These are phyloP conservation scores for Blastobotrys raffinosifermentans DNA, from an alignment of 1,139 yeast species.

Conservation along the genomic window DNA sequence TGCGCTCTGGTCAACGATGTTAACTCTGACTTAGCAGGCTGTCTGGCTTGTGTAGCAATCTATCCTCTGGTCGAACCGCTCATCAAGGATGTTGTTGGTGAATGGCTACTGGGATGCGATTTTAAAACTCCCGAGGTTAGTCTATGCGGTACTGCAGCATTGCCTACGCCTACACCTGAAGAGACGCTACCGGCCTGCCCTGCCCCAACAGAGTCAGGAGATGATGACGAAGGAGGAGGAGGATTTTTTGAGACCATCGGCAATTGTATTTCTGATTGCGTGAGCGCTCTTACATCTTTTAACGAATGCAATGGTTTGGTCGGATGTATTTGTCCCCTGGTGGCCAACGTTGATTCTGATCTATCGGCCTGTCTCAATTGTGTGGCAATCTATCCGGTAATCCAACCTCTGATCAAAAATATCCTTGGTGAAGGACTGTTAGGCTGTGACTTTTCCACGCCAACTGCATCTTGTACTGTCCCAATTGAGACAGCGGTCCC, in stretches of 20 bases:
- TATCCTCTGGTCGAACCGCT: slow-evolving; percentile 4
- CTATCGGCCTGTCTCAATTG: slow-evolving; percentile 4
- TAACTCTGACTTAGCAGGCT: background rate
- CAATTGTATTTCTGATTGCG: slow-evolving; percentile 5
- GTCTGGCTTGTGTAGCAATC: slow-evolving; percentile 6
- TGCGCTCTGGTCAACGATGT: slow-evolving; percentile 7
- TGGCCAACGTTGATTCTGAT: slow-evolving; percentile 1
- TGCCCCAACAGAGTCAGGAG: too few relatives aligned
- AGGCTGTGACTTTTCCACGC: slow-evolving; percentile 16
- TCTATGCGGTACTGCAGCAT: background rate
- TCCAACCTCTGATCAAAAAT: slow-evolving; percentile 4
- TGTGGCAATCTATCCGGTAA: slow-evolving; percentile 4
- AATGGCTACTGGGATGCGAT: slow-evolving; percentile 3
- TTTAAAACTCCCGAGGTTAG: background rate
- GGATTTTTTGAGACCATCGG: slow-evolving; percentile 6
- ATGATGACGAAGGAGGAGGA: too few relatives aligned
- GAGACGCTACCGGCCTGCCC: too few relatives aligned
- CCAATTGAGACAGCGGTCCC: too few relatives aligned
- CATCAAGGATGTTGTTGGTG: slow-evolving; percentile 3
- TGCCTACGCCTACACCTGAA: too few relatives aligned
- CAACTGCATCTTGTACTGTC: too few relatives aligned
- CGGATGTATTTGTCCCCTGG: slow-evolving; percentile 5
- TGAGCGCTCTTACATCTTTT: slow-evolving; percentile 3
- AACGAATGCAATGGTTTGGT: slow-evolving; percentile 5
- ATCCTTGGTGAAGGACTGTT: slow-evolving; percentile 1